phyloP scores from a whole-genome alignment of 1,284 basidiomycete species.

The Boletus semigastroideus region DNA sequence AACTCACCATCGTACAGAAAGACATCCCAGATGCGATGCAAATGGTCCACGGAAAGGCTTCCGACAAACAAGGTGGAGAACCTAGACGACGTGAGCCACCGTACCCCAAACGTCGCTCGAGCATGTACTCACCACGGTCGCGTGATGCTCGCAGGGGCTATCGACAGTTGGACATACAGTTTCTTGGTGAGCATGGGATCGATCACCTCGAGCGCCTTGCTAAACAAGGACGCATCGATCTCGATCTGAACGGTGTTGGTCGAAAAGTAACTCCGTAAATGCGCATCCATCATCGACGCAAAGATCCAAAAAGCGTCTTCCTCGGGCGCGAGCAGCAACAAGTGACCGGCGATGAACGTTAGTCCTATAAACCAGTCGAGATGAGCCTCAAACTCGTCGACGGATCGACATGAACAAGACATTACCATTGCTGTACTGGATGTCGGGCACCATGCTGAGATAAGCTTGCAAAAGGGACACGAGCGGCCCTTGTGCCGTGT shows the following conservation, averaged over 20 bases:
- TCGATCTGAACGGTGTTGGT: constrained; percentile 71
- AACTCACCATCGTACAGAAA: constrained; percentile 82
- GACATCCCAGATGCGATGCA: constrained; percentile 84
- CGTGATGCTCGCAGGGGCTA: constrained; percentile 57
- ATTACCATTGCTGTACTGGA: constrained; percentile 63
- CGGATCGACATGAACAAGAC: not conserved
- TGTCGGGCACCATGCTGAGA: constrained; percentile 77
- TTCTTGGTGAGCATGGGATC: constrained; percentile 68
- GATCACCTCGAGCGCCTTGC: constrained; percentile 66
- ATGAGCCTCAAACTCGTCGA: not conserved
- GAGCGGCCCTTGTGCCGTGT: constrained; percentile 53
- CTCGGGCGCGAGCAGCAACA: constrained; percentile 81
- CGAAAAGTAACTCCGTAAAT: constrained; percentile 80
- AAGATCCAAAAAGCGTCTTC: constrained; percentile 96
- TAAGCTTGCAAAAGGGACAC: constrained; percentile 69
- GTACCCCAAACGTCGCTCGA: not conserved
- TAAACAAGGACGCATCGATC: constrained; percentile 79
- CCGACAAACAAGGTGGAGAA: constrained; percentile 75
- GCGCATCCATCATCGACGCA: constrained; percentile 78
- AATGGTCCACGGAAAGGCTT: constrained; percentile 72
- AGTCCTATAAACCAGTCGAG: constrained; percentile 49
- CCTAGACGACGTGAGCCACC: constrained; percentile 38
- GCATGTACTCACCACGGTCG: constrained; percentile 59
- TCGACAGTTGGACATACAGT: constrained; percentile 63
- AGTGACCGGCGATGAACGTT: constrained; percentile 72